Conservation (phyloP, 164 flowering plant genomes). For the Liriodendron chinense region DNA sequence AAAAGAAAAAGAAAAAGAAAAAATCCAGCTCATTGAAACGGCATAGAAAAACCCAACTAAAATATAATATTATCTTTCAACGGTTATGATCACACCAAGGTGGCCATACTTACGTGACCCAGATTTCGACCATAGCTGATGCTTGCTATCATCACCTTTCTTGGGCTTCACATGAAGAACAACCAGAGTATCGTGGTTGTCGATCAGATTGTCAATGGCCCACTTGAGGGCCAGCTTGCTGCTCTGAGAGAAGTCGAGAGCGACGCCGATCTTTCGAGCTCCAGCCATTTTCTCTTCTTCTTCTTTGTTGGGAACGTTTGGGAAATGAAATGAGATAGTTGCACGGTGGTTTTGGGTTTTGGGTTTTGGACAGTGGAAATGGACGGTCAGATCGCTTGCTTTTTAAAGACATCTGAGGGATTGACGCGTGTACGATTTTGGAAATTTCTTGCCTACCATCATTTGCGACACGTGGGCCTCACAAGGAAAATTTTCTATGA, state of each 20-base stretch:
- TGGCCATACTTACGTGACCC: constrained; percentile 60
- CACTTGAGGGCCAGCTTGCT: constrained; percentile 61
- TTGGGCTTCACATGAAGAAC: constrained; percentile 43
- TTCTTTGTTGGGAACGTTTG: neutral
- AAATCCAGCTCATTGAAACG: neutral
- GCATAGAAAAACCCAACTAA: neutral
- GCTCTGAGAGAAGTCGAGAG: constrained; percentile 62
- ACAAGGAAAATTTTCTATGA: too few species aligned
- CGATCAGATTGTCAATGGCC: constrained; percentile 52
- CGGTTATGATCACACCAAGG: too few species aligned
- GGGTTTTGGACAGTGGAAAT: neutral
- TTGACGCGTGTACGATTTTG: too few species aligned
- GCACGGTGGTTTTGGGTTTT: neutral
- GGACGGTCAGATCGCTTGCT: too few species aligned
- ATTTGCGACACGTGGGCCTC: too few species aligned
- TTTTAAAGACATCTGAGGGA: too few species aligned
- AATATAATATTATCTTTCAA: neutral
- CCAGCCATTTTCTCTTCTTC: constrained; percentile 29
- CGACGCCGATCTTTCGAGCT: constrained; percentile 59
- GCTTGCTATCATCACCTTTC: constrained; percentile 32
- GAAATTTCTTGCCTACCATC: too few species aligned
- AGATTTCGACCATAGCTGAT: constrained; percentile 47
- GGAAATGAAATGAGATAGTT: neutral
- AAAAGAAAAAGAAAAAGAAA: too few species aligned
- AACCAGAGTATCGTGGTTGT: constrained; percentile 48